phyloP scores from a whole-genome alignment of 345 rosid genomes.

The Psidium guajava region DNA sequence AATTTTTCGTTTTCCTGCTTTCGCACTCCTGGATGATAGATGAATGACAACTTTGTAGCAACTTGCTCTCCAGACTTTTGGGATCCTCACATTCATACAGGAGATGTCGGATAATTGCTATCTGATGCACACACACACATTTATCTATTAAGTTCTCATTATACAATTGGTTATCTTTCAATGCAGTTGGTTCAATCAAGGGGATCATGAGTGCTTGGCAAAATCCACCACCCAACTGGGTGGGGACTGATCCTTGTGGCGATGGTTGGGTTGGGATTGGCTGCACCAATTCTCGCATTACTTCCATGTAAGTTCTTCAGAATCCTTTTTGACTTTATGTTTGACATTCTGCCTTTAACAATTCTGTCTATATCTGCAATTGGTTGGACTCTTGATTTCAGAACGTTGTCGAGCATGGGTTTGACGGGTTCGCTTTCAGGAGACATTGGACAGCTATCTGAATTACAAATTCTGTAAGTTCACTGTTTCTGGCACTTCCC shows the following conservation, averaged over 20 bases:
- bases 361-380: neutral
- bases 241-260: conserved; percentile 65
- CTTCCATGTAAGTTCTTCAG: conserved; percentile 35
- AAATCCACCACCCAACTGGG: conserved; percentile 50
- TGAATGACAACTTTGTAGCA: neutral
- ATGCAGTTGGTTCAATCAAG: conserved; percentile 34
- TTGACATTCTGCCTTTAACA: neutral
- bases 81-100: neutral
- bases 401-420: conserved; percentile 44
- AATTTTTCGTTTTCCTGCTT: neutral
- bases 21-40: neutral
- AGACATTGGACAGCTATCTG: conserved; percentile 45
- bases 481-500: neutral
- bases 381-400: conserved; percentile 14
- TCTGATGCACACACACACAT: neutral
- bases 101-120: neutral
- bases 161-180: neutral
- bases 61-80: neutral
- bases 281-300: conserved; percentile 38
- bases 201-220: conserved; percentile 34
- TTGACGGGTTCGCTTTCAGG: conserved; percentile 44
- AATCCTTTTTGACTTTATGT: neutral
- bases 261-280: conserved; percentile 54
- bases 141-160: neutral
- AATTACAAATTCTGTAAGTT: conserved; percentile 55